A percentile compares a stretch with the other conserved stretches of the same genome.
These are phyloP conservation scores for Microcera coccophila DNA, from an alignment of 2,329 filamentous ascomycete genomes.

Conservation along the genomic window DNA sequence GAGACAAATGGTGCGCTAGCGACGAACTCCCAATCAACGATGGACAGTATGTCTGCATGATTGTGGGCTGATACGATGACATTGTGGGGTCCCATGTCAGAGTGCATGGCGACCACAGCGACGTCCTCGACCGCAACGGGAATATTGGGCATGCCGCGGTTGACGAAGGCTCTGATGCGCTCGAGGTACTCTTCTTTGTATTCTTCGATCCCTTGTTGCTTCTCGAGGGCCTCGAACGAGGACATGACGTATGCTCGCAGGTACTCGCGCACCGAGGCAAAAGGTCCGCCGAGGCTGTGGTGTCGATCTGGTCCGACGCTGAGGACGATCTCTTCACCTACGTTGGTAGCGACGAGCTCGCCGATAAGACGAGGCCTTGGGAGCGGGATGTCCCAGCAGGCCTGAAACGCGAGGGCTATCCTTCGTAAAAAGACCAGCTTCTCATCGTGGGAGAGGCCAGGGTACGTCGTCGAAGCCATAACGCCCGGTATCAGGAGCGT, in stretches of 20 bases:
- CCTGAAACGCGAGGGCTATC: conserved; percentile 1
- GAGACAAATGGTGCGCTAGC: background rate
- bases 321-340: background rate
- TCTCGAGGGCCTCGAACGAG: conserved; percentile 1
- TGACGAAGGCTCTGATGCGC: conserved; percentile 1
- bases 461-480: background rate
- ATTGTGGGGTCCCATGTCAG: conserved; percentile 1
- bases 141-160: background rate
- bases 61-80: background rate
- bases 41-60: background rate
- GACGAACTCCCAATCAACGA: conserved; percentile 1
- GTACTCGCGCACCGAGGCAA: background rate
- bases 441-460: background rate
- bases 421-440: background rate
- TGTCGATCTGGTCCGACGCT: conserved; percentile 1
- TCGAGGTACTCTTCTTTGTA: background rate
- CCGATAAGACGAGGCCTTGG: background rate
- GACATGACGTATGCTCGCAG: background rate
- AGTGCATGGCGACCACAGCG: conserved; percentile 1
- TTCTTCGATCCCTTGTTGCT: conserved; percentile 1
- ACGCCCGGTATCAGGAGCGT: no score
- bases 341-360: background rate
- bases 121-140: background rate
- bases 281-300: background rate
- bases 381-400: background rate